Evolutionary conservation across 495 filamentous ascomycete species (phyloP).

Genomic region (Evernia prunastri): DNA sequence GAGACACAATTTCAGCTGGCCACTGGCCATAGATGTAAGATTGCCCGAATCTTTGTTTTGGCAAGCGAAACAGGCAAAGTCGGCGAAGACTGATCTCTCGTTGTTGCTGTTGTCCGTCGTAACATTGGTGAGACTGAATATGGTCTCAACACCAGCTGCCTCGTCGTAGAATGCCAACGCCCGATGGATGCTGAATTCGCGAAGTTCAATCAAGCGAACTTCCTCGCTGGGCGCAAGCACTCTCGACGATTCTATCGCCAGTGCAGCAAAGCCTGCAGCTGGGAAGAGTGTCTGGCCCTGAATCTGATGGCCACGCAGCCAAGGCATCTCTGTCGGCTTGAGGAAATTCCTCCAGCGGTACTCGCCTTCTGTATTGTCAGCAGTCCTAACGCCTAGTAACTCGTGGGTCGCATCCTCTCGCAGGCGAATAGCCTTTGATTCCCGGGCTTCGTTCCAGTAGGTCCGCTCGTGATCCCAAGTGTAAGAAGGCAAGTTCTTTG

Average conservation of each 20-base stretch:
- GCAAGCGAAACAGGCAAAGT: slow-evolving; percentile 1
- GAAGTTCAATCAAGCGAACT: slow-evolving; percentile 23
- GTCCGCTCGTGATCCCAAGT: slow-evolving; percentile 41
- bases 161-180: slow-evolving; percentile 45
- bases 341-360: slow-evolving; percentile 37
- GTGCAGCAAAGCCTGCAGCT: slow-evolving; percentile 51
- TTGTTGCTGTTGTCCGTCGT: background rate
- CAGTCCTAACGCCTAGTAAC: slow-evolving; percentile 30
- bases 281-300: slow-evolving; percentile 49
- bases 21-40: background rate
- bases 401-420: slow-evolving; percentile 22
- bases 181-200: slow-evolving; percentile 37
- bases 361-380: slow-evolving; percentile 25
- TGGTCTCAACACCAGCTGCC: slow-evolving; percentile 35
- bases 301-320: slow-evolving; percentile 38
- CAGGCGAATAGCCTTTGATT: slow-evolving; percentile 17
- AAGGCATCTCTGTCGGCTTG: slow-evolving; percentile 33
- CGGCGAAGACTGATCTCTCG: background rate
- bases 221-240: slow-evolving; percentile 21
- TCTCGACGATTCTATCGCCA: slow-evolving; percentile 48
- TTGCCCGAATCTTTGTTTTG: background rate
- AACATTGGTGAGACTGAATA: slow-evolving; percentile 26
- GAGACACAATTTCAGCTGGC: background rate
- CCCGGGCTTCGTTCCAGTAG: slow-evolving; percentile 44
- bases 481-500: slow-evolving; percentile 41